Conservation (phyloP, 257 asterid species). For the Penstemon eatonii region DNA sequence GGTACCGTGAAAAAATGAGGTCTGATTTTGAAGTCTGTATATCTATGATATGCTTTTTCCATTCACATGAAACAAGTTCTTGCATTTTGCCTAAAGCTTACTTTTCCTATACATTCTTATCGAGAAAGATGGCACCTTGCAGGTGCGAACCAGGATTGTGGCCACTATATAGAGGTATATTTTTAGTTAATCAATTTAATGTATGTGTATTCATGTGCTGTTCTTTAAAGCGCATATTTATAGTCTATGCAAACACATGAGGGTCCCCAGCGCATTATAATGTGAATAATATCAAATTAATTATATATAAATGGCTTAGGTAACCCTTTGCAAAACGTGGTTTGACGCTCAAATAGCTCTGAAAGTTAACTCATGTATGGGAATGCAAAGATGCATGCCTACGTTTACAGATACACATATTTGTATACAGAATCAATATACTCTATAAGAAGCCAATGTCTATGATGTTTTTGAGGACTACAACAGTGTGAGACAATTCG, state of each 20-base stretch:
- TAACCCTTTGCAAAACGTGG: no score
- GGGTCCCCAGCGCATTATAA: no score
- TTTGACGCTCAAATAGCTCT: no score
- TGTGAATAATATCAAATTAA: no score
- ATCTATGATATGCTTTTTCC: background rate
- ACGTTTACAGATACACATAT: no score
- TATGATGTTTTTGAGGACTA: background rate
- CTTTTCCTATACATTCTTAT: conserved; percentile 19
- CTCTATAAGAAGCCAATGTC: no score
- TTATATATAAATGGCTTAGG: no score
- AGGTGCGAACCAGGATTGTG: conserved; percentile 82
- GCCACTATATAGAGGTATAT: conserved; percentile 97
- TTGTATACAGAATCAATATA: no score
- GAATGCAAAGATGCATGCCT: no score
- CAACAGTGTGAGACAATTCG: background rate
- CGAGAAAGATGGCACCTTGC: conserved; percentile 36
- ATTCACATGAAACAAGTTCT: conserved; percentile 20
- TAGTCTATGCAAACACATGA: no score
- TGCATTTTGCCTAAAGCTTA: conserved; percentile 11
- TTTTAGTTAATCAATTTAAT: conserved; percentile 6
- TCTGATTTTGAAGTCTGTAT: conserved; percentile 31
- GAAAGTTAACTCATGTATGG: no score
- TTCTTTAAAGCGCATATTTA: conserved; percentile 15
- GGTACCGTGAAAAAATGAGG: conserved; percentile 97
- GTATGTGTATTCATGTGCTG: conserved; percentile 23